These are phyloP conservation scores for Diaporthe citri DNA, from an alignment of 2,329 filamentous ascomycete species.

Conservation along the genomic window DNA sequence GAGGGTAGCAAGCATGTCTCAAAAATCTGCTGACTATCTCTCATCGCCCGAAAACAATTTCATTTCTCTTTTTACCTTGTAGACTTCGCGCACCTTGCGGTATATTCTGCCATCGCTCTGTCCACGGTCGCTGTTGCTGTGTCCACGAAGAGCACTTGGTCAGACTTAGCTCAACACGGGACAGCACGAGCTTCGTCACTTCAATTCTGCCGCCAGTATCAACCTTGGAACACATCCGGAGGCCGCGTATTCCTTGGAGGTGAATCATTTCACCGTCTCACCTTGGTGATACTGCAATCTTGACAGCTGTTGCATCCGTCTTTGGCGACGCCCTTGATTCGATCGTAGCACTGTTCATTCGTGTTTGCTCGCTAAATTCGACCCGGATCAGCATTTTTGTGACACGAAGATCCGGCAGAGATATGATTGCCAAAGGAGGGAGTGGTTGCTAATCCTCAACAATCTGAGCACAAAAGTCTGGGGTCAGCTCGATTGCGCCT, in stretches of 20 bases:
- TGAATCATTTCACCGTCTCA: background rate
- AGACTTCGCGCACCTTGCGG: too few relatives aligned
- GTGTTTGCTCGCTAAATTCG: slow-evolving; percentile 6
- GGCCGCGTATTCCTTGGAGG: background rate
- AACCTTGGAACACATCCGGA: background rate
- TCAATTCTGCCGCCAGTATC: background rate
- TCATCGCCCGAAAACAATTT: too few relatives aligned
- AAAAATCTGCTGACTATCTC: too few relatives aligned
- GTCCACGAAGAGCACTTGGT: too few relatives aligned
- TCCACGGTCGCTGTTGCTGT: background rate
- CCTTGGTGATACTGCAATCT: background rate
- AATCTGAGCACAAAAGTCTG: too few relatives aligned
- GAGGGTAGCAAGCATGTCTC: too few relatives aligned
- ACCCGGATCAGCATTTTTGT: too few relatives aligned
- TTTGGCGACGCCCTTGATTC: background rate
- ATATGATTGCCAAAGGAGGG: background rate
- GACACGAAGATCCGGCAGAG: background rate
- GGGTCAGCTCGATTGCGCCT: background rate
- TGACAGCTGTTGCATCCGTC: slow-evolving; percentile 3
- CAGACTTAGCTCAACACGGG: background rate
- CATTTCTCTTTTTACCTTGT: too few relatives aligned
- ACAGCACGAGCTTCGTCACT: background rate
- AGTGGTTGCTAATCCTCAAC: background rate
- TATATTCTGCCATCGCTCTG: too few relatives aligned
- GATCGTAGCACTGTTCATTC: background rate